A percentile compares a stretch with the other conserved stretches of the same genome.
Conservation (phyloP, 352 stramenopile species). For the Pythium brachiatum region DNA sequence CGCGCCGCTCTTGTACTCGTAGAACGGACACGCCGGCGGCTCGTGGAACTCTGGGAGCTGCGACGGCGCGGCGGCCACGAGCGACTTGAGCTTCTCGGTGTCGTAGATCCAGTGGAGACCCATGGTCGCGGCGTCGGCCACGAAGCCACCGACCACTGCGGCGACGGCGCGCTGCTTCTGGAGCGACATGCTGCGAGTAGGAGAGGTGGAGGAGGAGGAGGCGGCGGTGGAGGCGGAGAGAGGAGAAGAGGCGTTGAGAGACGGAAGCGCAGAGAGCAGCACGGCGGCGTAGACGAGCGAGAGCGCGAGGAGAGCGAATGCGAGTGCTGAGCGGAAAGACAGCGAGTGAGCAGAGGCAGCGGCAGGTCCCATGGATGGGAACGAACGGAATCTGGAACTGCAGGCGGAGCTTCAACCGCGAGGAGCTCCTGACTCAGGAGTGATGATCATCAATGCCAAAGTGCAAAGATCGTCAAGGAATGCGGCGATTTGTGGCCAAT, state of each 20-base stretch:
- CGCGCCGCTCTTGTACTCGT: constrained; percentile 49
- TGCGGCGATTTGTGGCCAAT: constrained; percentile 13
- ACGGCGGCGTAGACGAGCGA: constrained; percentile 5
- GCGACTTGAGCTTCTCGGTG: constrained; percentile 37
- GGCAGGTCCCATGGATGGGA: too few species aligned
- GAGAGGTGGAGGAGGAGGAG: background rate
- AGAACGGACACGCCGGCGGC: constrained; percentile 61
- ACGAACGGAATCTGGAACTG: background rate
- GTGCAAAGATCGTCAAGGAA: background rate
- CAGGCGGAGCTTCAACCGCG: background rate
- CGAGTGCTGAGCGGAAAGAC: constrained; percentile 19
- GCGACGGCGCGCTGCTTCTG: constrained; percentile 44
- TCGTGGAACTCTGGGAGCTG: constrained; percentile 46
- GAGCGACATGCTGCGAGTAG: constrained; percentile 22
- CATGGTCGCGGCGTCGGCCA: constrained; percentile 67
- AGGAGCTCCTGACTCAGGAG: too few species aligned
- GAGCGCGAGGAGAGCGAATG: constrained; percentile 13
- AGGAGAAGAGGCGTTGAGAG: background rate
- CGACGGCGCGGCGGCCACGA: constrained; percentile 27
- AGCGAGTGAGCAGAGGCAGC: constrained; percentile 7
- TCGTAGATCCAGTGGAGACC: constrained; percentile 81
- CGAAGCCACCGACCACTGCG: constrained; percentile 50
- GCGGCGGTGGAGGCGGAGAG: background rate
- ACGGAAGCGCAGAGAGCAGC: constrained; percentile 9
- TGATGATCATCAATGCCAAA: background rate